Evolutionary conservation across 169 alveolate species (phyloP).

Genomic region (Theileria sp.): DNA sequence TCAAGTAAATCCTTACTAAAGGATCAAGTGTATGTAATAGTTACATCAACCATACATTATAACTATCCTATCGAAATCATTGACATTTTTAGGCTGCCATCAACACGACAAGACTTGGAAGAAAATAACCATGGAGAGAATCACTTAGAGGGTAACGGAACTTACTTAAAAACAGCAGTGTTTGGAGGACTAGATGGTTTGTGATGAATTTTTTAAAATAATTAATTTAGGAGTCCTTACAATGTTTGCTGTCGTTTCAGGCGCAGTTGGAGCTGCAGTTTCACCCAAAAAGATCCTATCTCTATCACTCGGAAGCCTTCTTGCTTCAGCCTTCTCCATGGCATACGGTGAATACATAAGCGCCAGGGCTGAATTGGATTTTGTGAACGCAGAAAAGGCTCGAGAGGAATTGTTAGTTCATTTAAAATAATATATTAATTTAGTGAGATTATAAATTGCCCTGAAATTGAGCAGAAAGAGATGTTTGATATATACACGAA

Average conservation of each 20-base stretch:
- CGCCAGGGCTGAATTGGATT: slow-evolving; percentile 78
- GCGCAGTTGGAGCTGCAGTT: slow-evolving; percentile 87
- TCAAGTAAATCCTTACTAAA: neutral
- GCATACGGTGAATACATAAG: slow-evolving; percentile 87
- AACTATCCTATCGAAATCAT: neutral
- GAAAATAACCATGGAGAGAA: slow-evolving; percentile 25
- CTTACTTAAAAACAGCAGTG: slow-evolving; percentile 80
- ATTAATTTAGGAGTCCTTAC: slow-evolving; percentile 79
- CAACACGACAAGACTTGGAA: slow-evolving; percentile 2
- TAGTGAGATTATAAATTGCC: slow-evolving; percentile 87
- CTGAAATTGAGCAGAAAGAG: slow-evolving; percentile 86
- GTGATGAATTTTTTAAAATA: neutral
- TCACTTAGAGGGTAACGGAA: slow-evolving; percentile 62
- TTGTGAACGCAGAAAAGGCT: slow-evolving; percentile 73
- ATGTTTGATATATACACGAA: slow-evolving; percentile 83
- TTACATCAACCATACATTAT: neutral
- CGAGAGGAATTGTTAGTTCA: slow-evolving; percentile 80
- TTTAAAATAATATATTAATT: slow-evolving; percentile 28
- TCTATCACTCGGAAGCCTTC: slow-evolving; percentile 83
- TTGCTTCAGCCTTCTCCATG: slow-evolving; percentile 90
- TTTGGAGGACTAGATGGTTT: slow-evolving; percentile 89
- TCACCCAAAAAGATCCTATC: slow-evolving; percentile 83
- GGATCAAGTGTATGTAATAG: neutral
- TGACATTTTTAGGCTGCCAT: slow-evolving; percentile 4
- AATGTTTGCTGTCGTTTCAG: slow-evolving; percentile 87